Evolutionary conservation across 2,329 filamentous ascomycete species (phyloP), one percentile per base, ranked within the genome.

Genomic region (Penicillium thymicola): DNA sequence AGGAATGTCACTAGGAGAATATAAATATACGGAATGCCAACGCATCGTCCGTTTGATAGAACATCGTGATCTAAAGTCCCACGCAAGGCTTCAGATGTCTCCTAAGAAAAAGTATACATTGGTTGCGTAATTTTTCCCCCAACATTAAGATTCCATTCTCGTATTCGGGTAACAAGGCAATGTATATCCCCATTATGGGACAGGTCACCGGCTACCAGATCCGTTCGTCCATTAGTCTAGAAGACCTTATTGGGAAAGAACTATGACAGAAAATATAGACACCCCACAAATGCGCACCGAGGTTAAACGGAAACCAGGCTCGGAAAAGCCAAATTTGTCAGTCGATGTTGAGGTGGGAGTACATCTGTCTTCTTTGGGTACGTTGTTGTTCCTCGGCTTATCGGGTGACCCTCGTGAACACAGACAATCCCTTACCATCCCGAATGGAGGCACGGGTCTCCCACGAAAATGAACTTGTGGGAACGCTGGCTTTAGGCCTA

Each of bases 381-480:
- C 16, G 43, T 50, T 37, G 38, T 36, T 56, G 55, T 63, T 56
- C 58, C 58, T 58, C 58, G 58, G 61, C 56, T 59, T 56, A 43
- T 57, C 52, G 55, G 54, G 54, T 58, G 37, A 58, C 42, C 56
- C 56, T 56, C 49, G 59, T 55, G 59, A 59, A 53, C 51, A 54
- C 43, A 59, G 45, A 36, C 48, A 30, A 55, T 54, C 45, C 54
- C 54, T 46, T 41, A 52, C 34, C 5, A 30, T 34, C 48, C 54
- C 54, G 48, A 56, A 45, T 27, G n/a, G 45, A 46, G 42, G 42
- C 58, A 59, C 58, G 49, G 46, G 49, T 50, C 46, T 10, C 38
- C n/a, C 7, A 47, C 45, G 46, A 37, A 40, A 48, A 45, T 2
- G 10, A 28, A n/a, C 10, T 21, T 27, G 18, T 40, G 11, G 5